These are phyloP conservation scores for Silene latifolia DNA, from an alignment of 148 eudicot genomes.

Conservation along the genomic window DNA sequence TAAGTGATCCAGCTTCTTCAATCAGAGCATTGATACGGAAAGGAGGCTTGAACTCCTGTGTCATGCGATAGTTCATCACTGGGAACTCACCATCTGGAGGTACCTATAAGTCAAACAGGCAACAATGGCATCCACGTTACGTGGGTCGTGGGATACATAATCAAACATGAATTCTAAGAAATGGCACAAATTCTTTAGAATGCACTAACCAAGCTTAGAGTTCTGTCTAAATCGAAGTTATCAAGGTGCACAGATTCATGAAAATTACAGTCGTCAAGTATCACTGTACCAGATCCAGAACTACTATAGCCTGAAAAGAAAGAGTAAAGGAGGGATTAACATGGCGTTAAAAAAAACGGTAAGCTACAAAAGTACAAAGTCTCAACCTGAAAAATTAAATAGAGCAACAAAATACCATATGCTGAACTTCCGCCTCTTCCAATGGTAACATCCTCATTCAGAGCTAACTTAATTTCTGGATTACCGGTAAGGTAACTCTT, in stretches of 20 bases:
- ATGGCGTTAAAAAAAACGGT: constrained; percentile 5
- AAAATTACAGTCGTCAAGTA: constrained; percentile 92
- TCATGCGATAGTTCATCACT: constrained; percentile 99
- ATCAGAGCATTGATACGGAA: constrained; percentile 73
- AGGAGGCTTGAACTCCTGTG: constrained; percentile 96
- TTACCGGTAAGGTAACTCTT: constrained; percentile 94
- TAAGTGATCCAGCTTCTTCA: constrained; percentile 89
- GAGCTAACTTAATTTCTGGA: constrained; percentile 86
- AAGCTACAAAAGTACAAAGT: constrained; percentile 8
- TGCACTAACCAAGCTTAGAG: constrained; percentile 69
- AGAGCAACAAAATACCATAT: constrained; percentile 51
- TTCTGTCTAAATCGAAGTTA: constrained; percentile 81
- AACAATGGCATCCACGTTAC: neutral
- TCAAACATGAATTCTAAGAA: constrained; percentile 10
- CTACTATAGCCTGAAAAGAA: constrained; percentile 54
- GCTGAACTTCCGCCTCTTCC: constrained; percentile 68
- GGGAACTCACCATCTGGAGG: constrained; percentile 98
- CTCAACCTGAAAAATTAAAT: neutral
- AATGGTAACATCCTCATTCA: constrained; percentile 77
- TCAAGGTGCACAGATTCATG: constrained; percentile 95
- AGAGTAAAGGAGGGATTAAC: constrained; percentile 7
- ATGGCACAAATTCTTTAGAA: neutral
- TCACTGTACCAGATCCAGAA: constrained; percentile 82
- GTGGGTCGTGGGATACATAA: neutral
- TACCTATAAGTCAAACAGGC: constrained; percentile 43